Base-by-base conservation (phyloP, 2,329 filamentous ascomycete genomes). In the Trichoderma sp. region DNA sequence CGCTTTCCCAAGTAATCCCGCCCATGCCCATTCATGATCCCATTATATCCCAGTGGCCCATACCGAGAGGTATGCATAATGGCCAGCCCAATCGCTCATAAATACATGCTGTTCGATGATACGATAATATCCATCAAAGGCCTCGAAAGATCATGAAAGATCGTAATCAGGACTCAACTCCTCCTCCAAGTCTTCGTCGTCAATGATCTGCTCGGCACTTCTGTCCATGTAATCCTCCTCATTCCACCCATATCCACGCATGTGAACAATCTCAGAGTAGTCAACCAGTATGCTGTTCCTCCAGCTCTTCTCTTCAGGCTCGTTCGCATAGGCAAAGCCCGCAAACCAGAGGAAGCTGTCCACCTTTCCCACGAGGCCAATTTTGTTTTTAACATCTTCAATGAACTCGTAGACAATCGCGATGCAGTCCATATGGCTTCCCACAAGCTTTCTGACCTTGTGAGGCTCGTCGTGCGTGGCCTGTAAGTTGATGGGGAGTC, bases 351-450 rank as follows among this genome's bases (percentile, higher is more conserved):
- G 35, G 38, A 76, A 76, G 11, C n/a, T 29, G 18, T 69, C 71
- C 14, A 75, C 64, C 18, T 66, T 56, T 14, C 56, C 72, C 11
- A 75, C 56, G n/a, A 29, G 12, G 11, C 18, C 27, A 3, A 33
- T n/a, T 0, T n/a, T 16, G 27, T 75, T 76, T 29, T 66, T 27
- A 6, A 21, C 59, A 3, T 75, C 72, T 24, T 75, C 71, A 16
- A 76, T 38, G 6, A 75, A 66, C 35, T 75, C 66, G 50, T 76
- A 76, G 31, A 75, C 60, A 29, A 76, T 21, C 1, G 59, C 53
- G 6, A 71, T 33, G 59, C 62, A 75, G 33, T 45, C 31, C 33
- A 56, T 53, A 16, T 76, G 29, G 24, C 38, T 62, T 45, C 27
- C 18, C 8, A 75, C 27, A 14, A 63, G 56, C n/a, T 45, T 59